A percentile compares a stretch with the other conserved stretches of the same genome.
Conservation (phyloP, 2,329 filamentous ascomycete species). For the Pseudogymnoascus sp. region DNA sequence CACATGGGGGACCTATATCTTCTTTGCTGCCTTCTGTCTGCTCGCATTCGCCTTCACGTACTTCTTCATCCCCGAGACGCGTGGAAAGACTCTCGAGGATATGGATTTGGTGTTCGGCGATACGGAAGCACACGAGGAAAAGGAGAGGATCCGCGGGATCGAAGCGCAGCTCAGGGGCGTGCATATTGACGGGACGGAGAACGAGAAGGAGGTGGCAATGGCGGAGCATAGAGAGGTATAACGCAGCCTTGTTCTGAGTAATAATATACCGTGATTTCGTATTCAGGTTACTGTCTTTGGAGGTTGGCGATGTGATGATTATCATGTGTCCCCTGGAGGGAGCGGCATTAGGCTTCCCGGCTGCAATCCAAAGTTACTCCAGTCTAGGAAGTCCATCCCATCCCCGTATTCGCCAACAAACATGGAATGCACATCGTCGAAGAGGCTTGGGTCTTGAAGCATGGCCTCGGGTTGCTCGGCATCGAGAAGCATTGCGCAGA, state of each 20-base stretch:
- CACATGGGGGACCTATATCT: constrained; percentile 48
- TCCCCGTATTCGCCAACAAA: constrained; percentile 30
- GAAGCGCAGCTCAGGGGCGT: constrained; percentile 20
- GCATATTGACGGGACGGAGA: constrained; percentile 15
- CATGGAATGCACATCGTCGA: constrained; percentile 31
- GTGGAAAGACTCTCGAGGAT: constrained; percentile 47
- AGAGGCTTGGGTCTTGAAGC: constrained; percentile 33
- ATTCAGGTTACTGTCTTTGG: not conserved
- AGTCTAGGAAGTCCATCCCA: constrained; percentile 34
- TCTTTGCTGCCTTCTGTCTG: constrained; percentile 50
- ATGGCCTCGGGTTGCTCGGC: constrained; percentile 25
- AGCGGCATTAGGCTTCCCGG: not conserved
- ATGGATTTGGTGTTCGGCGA: constrained; percentile 45
- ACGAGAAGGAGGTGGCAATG: constrained; percentile 14
- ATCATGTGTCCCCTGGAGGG: not conserved
- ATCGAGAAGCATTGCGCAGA: constrained; percentile 30
- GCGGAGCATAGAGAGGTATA: constrained; percentile 12
- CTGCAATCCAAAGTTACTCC: constrained; percentile 29
- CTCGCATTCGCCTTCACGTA: constrained; percentile 43
- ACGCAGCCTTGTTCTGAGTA: not conserved
- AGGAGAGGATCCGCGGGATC: constrained; percentile 20
- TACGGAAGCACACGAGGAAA: constrained; percentile 32
- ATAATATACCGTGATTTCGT: not conserved
- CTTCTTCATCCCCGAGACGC: constrained; percentile 53
- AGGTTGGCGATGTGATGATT: not conserved